Percentiles rank a stretch among this genome's conserved stretches.
phyloP scores from a whole-genome alignment of 2,329 filamentous ascomycete genomes.

The Penicillium sp. region DNA sequence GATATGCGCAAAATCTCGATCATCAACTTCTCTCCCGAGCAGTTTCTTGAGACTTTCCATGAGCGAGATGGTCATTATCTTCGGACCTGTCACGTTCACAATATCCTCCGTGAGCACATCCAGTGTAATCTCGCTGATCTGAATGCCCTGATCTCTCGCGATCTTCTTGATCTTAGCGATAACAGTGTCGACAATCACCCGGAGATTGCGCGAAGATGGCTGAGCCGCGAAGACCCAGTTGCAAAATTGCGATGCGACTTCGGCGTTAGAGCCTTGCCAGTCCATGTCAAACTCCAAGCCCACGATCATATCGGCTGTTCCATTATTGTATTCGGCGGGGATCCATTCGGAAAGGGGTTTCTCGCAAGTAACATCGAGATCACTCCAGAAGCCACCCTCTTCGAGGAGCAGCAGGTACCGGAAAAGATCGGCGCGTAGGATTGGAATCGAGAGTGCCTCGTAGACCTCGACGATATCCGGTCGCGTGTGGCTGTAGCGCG shows the following conservation, averaged over 20 bases:
- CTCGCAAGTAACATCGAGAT: slow-evolving; percentile 43
- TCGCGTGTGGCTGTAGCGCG: slow-evolving; percentile 32
- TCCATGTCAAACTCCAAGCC: slow-evolving; percentile 43
- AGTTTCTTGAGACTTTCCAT: slow-evolving; percentile 22
- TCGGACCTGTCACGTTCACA: slow-evolving; percentile 31
- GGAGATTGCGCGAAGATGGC: slow-evolving; percentile 22
- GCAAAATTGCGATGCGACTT: slow-evolving; percentile 26
- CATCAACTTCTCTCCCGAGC: slow-evolving; percentile 21
- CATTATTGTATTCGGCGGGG: slow-evolving; percentile 32
- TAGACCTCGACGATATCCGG: slow-evolving; percentile 44
- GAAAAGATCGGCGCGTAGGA: slow-evolving; percentile 47
- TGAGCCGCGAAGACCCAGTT: slow-evolving; percentile 28
- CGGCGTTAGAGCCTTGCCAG: slow-evolving; percentile 11
- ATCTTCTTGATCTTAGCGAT: slow-evolving; percentile 21
- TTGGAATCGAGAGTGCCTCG: slow-evolving; percentile 38
- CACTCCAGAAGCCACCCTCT: slow-evolving; percentile 47
- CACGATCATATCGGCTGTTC: slow-evolving; percentile 36
- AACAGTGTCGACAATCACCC: slow-evolving; percentile 23
- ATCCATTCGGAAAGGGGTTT: slow-evolving; percentile 41
- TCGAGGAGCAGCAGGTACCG: slow-evolving; percentile 46
- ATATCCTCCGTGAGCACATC: slow-evolving; percentile 31
- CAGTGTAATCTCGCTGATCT: slow-evolving; percentile 19
- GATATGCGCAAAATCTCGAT: slow-evolving; percentile 25
- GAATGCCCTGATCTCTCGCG: slow-evolving; percentile 18
- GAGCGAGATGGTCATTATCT: slow-evolving; percentile 31